Base-by-base conservation (phyloP, 352 stramenopile species). In the Globisporangium paroecandrum region DNA sequence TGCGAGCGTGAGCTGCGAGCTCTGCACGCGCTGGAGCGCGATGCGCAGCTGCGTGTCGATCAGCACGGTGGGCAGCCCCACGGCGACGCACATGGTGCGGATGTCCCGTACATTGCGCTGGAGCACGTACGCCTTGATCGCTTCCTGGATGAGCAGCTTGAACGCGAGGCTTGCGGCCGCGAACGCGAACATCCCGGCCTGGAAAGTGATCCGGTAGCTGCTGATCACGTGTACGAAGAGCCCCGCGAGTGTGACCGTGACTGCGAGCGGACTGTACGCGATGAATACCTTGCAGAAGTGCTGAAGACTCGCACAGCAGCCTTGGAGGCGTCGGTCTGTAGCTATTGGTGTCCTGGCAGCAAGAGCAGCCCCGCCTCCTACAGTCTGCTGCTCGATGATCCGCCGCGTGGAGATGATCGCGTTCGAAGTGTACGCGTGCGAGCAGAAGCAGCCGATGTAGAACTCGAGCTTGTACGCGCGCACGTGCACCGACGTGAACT, bases 21-120 rank as follows among this genome's bases (percentile, higher is more conserved):
- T 77, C 12, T 67, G 29, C 24, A 38, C 18, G 5, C 63, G 62
- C 20, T 72, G 64, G n/a, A 77, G 32, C 18, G 69, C 62, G 22
- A 70, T 66, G 41, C 72, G 64, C n/a, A 70, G 46, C 57, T 77
- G 72, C 1, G 69, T 77, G 38, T 77, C 72, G 22, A 77, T 73
- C 32, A 77, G 5, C 9, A 75, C 69, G 3, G 72, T 75, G 1
- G 72, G 72, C 7, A 77, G 49, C 12, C 64, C 69, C 3, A 77
- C 72, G 2, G 67, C 38, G 15, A 70, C 58, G 54, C 62, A 73
- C 65, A 77, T 77, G 8, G 38, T 56, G 12, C 69, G 65, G 9
- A 66, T 65, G 24, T 66, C 69, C 2, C 43, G 60, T 10, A 75
- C 51, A 0, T 57, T 27, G 18, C 62, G 69, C 9, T 56, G 70